Conservation (phyloP, 805 yeast species). For the Candida corydali region DNA sequence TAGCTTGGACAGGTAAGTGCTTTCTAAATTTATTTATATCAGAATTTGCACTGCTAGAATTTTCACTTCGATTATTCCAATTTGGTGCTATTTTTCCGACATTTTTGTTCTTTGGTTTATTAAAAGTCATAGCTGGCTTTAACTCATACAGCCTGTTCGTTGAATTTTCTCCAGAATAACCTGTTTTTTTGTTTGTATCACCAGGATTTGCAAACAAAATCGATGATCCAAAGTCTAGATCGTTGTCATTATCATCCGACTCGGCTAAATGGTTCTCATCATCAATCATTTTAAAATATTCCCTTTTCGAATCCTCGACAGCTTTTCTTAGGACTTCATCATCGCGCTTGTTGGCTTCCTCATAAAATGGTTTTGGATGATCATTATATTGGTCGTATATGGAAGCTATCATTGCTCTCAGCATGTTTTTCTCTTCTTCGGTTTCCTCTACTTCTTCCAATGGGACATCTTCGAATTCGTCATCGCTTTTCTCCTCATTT, state of each 20-base stretch:
- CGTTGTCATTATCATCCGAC: neutral
- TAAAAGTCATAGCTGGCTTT: neutral
- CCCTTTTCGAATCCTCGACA: slow-evolving; percentile 43
- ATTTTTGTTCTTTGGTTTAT: slow-evolving; percentile 1
- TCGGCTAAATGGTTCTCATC: slow-evolving; percentile 17
- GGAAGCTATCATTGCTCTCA: slow-evolving; percentile 31
- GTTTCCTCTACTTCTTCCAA: slow-evolving; percentile 22
- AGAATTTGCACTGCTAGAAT: no score
- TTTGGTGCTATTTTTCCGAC: no score
- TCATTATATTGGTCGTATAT: slow-evolving; percentile 28
- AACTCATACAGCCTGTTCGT: no score
- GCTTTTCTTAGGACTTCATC: slow-evolving; percentile 43
- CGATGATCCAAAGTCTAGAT: slow-evolving; percentile 17
- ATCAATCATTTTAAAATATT: slow-evolving; percentile 26
- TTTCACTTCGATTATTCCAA: no score
- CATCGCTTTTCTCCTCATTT: slow-evolving; percentile 11
- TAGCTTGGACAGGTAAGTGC: neutral
- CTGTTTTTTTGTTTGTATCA: no score
- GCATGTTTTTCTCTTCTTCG: slow-evolving; percentile 23
- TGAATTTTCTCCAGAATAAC: no score
- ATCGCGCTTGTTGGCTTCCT: slow-evolving; percentile 18
- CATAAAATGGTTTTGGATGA: slow-evolving; percentile 6
- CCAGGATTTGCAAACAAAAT: slow-evolving; percentile 14
- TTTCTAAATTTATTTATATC: neutral
- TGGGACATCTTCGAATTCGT: slow-evolving; percentile 61